Percentiles rank a stretch among this genome's conserved stretches.
phyloP scores from a whole-genome alignment of 441 rosid genomes.

The Biscutella laevigata region DNA sequence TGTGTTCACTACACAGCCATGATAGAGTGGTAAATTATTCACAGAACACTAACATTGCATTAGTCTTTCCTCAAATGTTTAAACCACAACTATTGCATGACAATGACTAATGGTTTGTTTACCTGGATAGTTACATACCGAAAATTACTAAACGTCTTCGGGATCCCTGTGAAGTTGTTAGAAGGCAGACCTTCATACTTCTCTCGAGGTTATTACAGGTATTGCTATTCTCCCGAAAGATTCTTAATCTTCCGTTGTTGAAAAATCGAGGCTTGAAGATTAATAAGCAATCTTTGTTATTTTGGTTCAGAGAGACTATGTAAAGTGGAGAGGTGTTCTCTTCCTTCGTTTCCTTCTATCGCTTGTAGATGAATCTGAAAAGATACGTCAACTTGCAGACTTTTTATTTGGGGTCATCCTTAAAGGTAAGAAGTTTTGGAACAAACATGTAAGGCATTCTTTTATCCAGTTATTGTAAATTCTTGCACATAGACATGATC shows the following conservation, averaged over 20 bases:
- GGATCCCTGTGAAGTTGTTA: slow-evolving; percentile 85
- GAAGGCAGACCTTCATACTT: slow-evolving; percentile 87
- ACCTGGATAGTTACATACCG: slow-evolving; percentile 58
- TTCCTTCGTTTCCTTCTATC: slow-evolving; percentile 81
- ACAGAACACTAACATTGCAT: slow-evolving; percentile 5
- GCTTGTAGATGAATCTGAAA: slow-evolving; percentile 86
- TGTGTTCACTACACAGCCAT: slow-evolving; percentile 86
- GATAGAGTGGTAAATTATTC: slow-evolving; percentile 71
- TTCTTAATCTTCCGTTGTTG: not conserved
- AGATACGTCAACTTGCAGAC: slow-evolving; percentile 80
- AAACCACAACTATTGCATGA: not conserved
- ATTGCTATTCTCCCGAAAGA: slow-evolving; percentile 6
- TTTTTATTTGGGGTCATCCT: slow-evolving; percentile 80
- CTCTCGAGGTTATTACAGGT: slow-evolving; percentile 93
- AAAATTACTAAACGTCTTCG: slow-evolving; percentile 77
- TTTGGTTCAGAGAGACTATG: slow-evolving; percentile 72
- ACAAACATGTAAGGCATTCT: slow-evolving; percentile 2
- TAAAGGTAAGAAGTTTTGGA: slow-evolving; percentile 46
- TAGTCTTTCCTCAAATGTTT: not conserved
- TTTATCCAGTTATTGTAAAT: slow-evolving; percentile 1
- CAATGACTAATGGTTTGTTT: slow-evolving; percentile 14
- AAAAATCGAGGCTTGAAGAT: not conserved
- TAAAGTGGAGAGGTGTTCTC: slow-evolving; percentile 92
- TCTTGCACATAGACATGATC: not conserved
- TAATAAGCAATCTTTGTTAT: slow-evolving; percentile 10